phyloP scores from a whole-genome alignment of 2,329 filamentous ascomycete species.

The Colletotrichum camelliae region DNA sequence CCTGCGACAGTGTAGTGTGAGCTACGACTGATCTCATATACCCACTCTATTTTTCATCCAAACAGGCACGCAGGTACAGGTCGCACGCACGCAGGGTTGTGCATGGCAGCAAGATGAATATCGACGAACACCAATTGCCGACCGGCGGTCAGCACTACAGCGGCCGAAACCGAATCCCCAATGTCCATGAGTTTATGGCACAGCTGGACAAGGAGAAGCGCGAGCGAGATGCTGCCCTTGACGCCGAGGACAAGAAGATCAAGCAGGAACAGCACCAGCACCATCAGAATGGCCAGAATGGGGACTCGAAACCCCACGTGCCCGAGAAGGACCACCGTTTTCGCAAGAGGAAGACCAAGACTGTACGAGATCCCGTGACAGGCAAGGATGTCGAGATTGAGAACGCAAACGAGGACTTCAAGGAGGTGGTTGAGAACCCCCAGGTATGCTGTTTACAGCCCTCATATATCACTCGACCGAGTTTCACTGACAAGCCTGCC shows the following conservation, averaged over 20 bases:
- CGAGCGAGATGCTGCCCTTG: constrained; percentile 74
- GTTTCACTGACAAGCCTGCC: background rate
- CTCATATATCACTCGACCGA: background rate
- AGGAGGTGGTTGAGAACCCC: constrained; percentile 75
- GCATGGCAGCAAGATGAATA: constrained; percentile 36
- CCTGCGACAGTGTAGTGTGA: background rate
- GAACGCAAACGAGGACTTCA: constrained; percentile 73
- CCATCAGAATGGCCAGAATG: background rate
- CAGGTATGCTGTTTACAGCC: constrained; percentile 50
- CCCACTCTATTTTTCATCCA: background rate
- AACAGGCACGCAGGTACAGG: background rate
- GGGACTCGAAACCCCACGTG: constrained; percentile 46
- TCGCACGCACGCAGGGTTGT: background rate
- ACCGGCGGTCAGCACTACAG: constrained; percentile 75
- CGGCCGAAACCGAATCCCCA: constrained; percentile 83
- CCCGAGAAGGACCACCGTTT: constrained; percentile 35
- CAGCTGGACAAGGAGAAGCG: constrained; percentile 81
- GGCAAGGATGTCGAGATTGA: constrained; percentile 86
- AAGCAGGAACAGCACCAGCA: constrained; percentile 25
- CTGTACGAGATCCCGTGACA: constrained; percentile 87
- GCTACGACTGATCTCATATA: background rate
- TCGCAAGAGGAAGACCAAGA: constrained; percentile 61
- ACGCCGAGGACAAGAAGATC: constrained; percentile 55
- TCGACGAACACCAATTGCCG: constrained; percentile 46
- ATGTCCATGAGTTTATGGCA: constrained; percentile 83